Evolutionary conservation across 331 rosid species (phyloP).

Genomic region (Phaseolus coccineus): DNA sequence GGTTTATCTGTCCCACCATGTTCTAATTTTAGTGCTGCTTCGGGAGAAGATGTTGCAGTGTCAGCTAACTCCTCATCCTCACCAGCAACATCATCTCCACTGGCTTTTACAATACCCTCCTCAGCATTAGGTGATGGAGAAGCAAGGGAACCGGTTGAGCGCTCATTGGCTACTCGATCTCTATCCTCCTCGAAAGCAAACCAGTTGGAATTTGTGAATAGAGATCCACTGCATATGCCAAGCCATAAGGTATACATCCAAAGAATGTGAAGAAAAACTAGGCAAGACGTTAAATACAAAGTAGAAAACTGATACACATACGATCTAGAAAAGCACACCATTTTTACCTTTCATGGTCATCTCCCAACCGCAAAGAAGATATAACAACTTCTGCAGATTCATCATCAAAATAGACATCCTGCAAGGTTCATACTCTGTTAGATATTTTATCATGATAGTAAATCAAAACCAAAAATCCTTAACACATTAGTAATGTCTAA

Average conservation of each 20-base stretch:
- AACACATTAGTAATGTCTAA: not conserved
- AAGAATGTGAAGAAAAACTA: not conserved
- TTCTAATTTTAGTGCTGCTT: conserved; percentile 59
- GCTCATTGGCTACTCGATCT: conserved; percentile 68
- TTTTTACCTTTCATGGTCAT: conserved; percentile 92
- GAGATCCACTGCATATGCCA: conserved; percentile 78
- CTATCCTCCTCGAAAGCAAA: conserved; percentile 91
- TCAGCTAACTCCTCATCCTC: conserved; percentile 89
- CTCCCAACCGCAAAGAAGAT: conserved; percentile 95
- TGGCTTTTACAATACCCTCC: conserved; percentile 54
- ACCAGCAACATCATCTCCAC: conserved; percentile 64
- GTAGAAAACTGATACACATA: conserved; percentile 1
- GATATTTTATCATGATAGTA: conserved; percentile 29
- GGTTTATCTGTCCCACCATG: conserved; percentile 77
- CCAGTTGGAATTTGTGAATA: conserved; percentile 98
- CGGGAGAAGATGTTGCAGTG: conserved; percentile 79
- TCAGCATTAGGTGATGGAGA: conserved; percentile 77
- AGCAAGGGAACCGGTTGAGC: conserved; percentile 68
- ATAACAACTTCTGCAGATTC: conserved; percentile 99
- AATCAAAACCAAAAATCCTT: conserved; percentile 3
- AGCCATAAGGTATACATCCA: conserved; percentile 25
- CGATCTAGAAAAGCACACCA: conserved; percentile 23
- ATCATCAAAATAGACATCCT: conserved; percentile 98
- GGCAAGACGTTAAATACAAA: conserved; percentile 8
- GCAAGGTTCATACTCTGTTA: conserved; percentile 42